Evolutionary conservation across 257 asterid genomes (phyloP).

Genomic region (Misopates orontium): DNA sequence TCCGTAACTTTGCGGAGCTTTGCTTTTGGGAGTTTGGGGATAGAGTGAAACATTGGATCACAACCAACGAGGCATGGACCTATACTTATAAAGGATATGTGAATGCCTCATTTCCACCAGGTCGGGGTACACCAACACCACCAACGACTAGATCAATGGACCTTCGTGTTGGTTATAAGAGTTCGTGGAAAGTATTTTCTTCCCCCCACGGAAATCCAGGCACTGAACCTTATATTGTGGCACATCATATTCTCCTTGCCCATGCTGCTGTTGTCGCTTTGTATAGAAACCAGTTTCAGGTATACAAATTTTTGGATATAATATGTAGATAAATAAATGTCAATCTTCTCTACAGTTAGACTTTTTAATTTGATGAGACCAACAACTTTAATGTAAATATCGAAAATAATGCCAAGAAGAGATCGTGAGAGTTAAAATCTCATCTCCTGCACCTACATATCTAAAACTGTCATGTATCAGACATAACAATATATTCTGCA

Average conservation of each 20-base stretch:
- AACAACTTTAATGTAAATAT: no score
- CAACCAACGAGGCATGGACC: constrained; percentile 34
- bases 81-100: constrained; percentile 28
- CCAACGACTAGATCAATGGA: not conserved
- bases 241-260: not conserved
- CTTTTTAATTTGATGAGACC: no score
- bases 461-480: no score
- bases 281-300: not conserved
- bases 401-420: no score
- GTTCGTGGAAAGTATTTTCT: no score
- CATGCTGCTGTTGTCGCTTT: not conserved
- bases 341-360: no score
- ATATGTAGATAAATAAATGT: no score
- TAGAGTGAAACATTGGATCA: constrained; percentile 40
- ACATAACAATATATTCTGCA: no score
- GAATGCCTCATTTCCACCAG: constrained; percentile 32
- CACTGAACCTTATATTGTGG: not conserved
- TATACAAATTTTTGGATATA: no score
- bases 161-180: not conserved
- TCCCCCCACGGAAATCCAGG: not conserved
- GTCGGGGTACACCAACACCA: constrained; percentile 25
- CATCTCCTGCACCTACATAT: no score
- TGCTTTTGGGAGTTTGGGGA: constrained; percentile 41
- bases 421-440: no score
- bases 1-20: constrained; percentile 25